Base-by-base conservation (phyloP, 192 early-diverging fungal species). In the Coemansia sp. region DNA sequence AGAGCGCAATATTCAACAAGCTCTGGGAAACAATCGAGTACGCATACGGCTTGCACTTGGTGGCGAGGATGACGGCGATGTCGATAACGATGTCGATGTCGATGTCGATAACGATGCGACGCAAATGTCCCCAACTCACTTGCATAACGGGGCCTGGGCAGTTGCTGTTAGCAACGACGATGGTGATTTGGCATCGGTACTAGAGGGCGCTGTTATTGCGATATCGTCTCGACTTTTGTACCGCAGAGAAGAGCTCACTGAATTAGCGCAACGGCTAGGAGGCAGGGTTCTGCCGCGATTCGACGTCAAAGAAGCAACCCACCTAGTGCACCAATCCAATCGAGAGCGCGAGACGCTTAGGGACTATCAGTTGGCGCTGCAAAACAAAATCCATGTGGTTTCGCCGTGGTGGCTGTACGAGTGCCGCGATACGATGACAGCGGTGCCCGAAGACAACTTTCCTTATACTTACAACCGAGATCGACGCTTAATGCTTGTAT, bases 321-420 rank as follows among this genome's bases (percentile, higher is more conserved):
- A 85, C 32, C 71, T 80, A 31, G 51, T 85, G 2, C 84, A 85
- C 37, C 84, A 85, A 73, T 78, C 80, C 21, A 57, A 64, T 2
- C 73, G 80, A 23, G 77, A 76, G 48, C 68, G 60, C 7, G 84
- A 85, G 57, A 68, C 74, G 1, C 62, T 73, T 39, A 62, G 74
- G 27, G 84, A 82, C 34, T 82, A 72, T 37, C 68, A 62, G 1
- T 6, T 45, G 36, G 84, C 84, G 12, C 19, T 58, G 17, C 60
- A 73, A n/a, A 38, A 64, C 7, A 46, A 45, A 17, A 72, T 79
- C 1, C 34, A 32, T 15, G 64, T 83, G 15, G 84, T 85, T 12
- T 85, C 84, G 15, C 84, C 84, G 1, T 83, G 76, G 80, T 85
- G 84, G 84, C 69, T 85, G 37, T 73, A 77, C 41, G 70, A 73